Evolutionary conservation across 106 monocot species (phyloP).

Genomic region (Apostasia ramifera): DNA sequence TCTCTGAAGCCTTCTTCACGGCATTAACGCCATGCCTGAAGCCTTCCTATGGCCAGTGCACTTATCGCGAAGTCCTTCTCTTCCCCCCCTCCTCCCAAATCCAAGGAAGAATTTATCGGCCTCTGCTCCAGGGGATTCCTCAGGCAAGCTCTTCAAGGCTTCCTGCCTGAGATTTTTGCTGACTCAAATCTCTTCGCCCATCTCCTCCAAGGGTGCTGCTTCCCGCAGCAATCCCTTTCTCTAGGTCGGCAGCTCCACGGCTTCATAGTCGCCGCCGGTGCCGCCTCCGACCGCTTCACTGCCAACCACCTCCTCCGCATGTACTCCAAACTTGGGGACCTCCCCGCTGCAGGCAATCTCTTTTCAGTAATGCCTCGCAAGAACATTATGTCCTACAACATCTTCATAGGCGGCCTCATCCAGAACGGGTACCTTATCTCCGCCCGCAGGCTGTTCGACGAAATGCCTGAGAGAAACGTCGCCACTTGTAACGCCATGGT

Average conservation of each 20-base stretch:
- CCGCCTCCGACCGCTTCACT: slow-evolving; percentile 53
- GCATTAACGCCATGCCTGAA: background rate
- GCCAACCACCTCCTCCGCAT: slow-evolving; percentile 67
- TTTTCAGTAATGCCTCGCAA: slow-evolving; percentile 45
- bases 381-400: slow-evolving; percentile 72
- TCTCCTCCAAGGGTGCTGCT: slow-evolving; percentile 41
- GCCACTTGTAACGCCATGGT: slow-evolving; percentile 76
- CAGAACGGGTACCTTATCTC: slow-evolving; percentile 28
- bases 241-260: slow-evolving; percentile 40
- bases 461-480: slow-evolving; percentile 60
- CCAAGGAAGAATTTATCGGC: slow-evolving; percentile 13
- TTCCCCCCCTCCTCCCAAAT: background rate
- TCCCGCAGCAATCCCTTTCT: slow-evolving; percentile 11
- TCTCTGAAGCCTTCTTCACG: background rate
- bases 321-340: slow-evolving; percentile 38
- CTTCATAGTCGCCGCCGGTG: slow-evolving; percentile 46
- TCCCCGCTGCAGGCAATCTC: slow-evolving; percentile 14
- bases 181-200: slow-evolving; percentile 38
- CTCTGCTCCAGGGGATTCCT: slow-evolving; percentile 26
- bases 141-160: slow-evolving; percentile 13
- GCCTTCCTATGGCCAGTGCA: background rate
- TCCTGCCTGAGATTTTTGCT: slow-evolving; percentile 15
- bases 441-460: slow-evolving; percentile 49
- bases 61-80: background rate
- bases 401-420: slow-evolving; percentile 44